Evolutionary conservation across 2,329 filamentous ascomycete genomes (phyloP).

Genomic region (Xylariaceae sp.): DNA sequence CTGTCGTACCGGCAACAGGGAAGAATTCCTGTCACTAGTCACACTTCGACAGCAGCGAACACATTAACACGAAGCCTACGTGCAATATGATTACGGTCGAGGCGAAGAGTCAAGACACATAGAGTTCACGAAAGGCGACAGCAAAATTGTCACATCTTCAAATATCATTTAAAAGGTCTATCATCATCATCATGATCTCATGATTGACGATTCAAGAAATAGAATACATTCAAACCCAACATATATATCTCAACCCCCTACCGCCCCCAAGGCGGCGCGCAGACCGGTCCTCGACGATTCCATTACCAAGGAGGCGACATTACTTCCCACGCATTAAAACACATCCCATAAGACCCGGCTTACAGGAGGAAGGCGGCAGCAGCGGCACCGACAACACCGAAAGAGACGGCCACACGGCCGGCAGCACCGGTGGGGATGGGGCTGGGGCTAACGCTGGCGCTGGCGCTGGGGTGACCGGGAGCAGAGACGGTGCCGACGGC

Average conservation of each 20-base stretch:
- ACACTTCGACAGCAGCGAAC: too few species aligned
- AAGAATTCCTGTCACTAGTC: too few species aligned
- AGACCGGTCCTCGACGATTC: conserved; percentile 10
- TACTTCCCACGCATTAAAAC: conserved; percentile 7
- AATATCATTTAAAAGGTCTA: conserved; percentile 23
- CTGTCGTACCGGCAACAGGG: too few species aligned
- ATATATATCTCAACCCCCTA: conserved; percentile 17
- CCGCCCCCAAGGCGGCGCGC: too few species aligned
- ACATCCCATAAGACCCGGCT: conserved; percentile 9
- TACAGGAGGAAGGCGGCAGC: conserved; percentile 21
- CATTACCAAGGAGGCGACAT: conserved; percentile 19
- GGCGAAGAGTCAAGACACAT: too few species aligned
- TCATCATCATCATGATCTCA: conserved; percentile 24
- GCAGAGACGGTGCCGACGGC: conserved; percentile 16
- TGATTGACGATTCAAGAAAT: conserved; percentile 24
- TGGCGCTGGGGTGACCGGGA: conserved; percentile 9
- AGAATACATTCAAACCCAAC: conserved; percentile 25
- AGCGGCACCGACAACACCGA: conserved; percentile 20
- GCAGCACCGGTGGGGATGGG: conserved; percentile 21
- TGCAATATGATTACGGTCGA: too few species aligned
- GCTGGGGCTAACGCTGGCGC: too few species aligned
- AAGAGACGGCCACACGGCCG: conserved; percentile 19
- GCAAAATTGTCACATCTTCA: conserved; percentile 12
- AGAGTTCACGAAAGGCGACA: too few species aligned
- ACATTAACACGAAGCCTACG: too few species aligned